Conservation (phyloP, 306 rosid genomes). For the Vicia villosa region DNA sequence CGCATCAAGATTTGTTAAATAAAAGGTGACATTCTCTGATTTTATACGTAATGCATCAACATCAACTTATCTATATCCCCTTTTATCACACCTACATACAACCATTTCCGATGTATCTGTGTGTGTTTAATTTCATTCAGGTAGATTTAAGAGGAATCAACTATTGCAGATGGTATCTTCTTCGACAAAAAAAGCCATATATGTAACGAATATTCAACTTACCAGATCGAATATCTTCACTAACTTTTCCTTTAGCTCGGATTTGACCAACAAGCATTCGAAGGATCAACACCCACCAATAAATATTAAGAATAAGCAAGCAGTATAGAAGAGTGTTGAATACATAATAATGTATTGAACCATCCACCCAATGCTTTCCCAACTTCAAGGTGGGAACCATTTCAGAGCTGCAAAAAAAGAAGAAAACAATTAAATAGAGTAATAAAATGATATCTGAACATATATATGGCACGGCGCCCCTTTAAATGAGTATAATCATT, state of each 20-base stretch:
- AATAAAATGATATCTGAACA: conserved; percentile 1
- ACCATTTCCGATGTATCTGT: too few species aligned
- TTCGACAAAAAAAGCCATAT: conserved; percentile 16
- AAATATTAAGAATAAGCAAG: conserved; percentile 78
- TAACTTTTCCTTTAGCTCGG: conserved; percentile 76
- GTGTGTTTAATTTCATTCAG: neutral
- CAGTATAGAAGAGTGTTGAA: conserved; percentile 82
- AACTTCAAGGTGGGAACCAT: conserved; percentile 58
- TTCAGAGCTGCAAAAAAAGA: conserved; percentile 74
- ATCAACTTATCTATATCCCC: too few species aligned
- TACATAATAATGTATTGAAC: conserved; percentile 77
- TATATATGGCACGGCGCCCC: neutral
- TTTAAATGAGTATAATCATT: too few species aligned
- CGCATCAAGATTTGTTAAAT: conserved; percentile 4
- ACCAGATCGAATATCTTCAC: conserved; percentile 98
- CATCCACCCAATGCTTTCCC: conserved; percentile 56
- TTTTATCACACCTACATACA: too few species aligned
- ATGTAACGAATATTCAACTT: conserved; percentile 37
- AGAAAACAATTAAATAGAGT: neutral
- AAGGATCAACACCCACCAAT: conserved; percentile 94
- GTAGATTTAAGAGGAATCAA: conserved; percentile 8
- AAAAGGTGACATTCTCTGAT: too few species aligned
- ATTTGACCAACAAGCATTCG: conserved; percentile 93
- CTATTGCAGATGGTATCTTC: neutral
- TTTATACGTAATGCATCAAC: too few species aligned